Percentiles rank a stretch among this genome's conserved stretches.
Conservation (phyloP, 73 alveolate genomes). For the Chromera velia region DNA sequence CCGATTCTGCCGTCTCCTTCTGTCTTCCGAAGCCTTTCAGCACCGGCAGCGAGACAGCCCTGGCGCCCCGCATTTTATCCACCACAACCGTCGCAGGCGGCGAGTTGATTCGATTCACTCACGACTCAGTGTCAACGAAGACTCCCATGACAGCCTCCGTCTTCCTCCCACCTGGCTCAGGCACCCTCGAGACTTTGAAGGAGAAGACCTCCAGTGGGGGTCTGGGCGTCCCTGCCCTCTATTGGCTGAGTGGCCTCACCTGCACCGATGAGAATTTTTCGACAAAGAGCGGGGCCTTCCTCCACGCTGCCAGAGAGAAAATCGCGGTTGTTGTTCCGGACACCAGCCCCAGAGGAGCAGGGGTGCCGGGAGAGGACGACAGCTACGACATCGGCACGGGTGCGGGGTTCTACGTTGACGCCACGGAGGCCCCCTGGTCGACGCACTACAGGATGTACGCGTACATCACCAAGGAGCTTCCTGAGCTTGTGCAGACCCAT, state of each 20-base stretch:
- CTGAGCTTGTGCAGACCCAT: slow-evolving; percentile 12
- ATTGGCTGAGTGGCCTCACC: slow-evolving; percentile 56
- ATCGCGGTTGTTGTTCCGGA: slow-evolving; percentile 27
- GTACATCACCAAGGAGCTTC: slow-evolving; percentile 7
- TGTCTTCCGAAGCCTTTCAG: too few relatives aligned
- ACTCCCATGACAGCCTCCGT: not conserved
- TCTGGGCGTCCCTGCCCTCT: slow-evolving; percentile 51
- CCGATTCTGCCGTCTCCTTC: too few relatives aligned
- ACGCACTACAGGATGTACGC: slow-evolving; percentile 11
- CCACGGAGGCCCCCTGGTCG: slow-evolving; percentile 10
- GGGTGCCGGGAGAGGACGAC: not conserved
- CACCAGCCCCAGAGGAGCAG: slow-evolving; percentile 7
- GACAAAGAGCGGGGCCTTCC: slow-evolving; percentile 37
- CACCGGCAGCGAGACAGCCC: too few relatives aligned
- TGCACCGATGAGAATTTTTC: slow-evolving; percentile 52
- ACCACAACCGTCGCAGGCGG: too few relatives aligned
- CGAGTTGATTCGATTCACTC: not conserved
- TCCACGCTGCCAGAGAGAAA: slow-evolving; percentile 45
- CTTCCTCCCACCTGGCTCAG: not conserved
- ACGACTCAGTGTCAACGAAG: not conserved
- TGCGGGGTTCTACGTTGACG: slow-evolving; percentile 11
- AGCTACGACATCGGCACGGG: not conserved
- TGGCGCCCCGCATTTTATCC: too few relatives aligned
- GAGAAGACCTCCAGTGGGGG: not conserved
- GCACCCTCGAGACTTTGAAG: not conserved